Percentiles rank a stretch among this genome's conserved stretches.
Evolutionary conservation across 306 rosid species (phyloP).

Genomic region (Trifolium dubium): DNA sequence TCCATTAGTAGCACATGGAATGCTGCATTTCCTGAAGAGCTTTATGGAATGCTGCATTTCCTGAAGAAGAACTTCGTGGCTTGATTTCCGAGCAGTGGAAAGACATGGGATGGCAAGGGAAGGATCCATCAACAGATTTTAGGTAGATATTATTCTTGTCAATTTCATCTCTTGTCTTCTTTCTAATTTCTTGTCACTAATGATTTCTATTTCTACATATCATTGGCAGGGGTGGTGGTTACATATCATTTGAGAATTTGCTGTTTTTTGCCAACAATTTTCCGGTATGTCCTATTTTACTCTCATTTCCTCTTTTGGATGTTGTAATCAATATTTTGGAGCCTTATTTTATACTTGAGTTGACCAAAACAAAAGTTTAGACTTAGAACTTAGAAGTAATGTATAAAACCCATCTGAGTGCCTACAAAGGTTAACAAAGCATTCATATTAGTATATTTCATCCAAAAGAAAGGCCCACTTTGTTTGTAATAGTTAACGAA

Average conservation of each 20-base stretch:
- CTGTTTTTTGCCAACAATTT: slow-evolving; percentile 80
- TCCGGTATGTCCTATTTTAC: slow-evolving; percentile 67
- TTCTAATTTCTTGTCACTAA: slow-evolving; percentile 41
- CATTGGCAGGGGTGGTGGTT: slow-evolving; percentile 94
- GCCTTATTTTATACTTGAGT: slow-evolving; percentile 14
- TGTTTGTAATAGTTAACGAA: slow-evolving; percentile 5
- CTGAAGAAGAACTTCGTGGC: slow-evolving; percentile 88
- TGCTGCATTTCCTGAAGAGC: too few species aligned
- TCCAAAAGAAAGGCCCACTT: slow-evolving; percentile 9
- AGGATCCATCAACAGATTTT: slow-evolving; percentile 99
- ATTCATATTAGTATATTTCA: slow-evolving; percentile 8
- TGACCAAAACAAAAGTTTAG: slow-evolving; percentile 3
- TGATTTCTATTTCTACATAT: slow-evolving; percentile 44
- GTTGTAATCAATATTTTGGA: slow-evolving; percentile 27
- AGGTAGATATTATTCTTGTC: slow-evolving; percentile 58
- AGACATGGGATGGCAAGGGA: slow-evolving; percentile 99
- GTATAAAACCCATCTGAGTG: slow-evolving; percentile 2
- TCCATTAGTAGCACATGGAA: too few species aligned
- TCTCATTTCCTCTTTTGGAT: slow-evolving; percentile 12
- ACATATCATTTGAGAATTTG: slow-evolving; percentile 95
- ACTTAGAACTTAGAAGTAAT: slow-evolving; percentile 7
- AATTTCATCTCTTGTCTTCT: slow-evolving; percentile 18
- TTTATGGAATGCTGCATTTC: slow-evolving; percentile 86
- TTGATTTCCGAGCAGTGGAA: slow-evolving; percentile 99
- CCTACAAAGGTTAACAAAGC: slow-evolving; percentile 8